These are phyloP conservation scores for Apophysomyces variabilis DNA, from an alignment of 371 early-diverging fungal genomes.

Conservation along the genomic window DNA sequence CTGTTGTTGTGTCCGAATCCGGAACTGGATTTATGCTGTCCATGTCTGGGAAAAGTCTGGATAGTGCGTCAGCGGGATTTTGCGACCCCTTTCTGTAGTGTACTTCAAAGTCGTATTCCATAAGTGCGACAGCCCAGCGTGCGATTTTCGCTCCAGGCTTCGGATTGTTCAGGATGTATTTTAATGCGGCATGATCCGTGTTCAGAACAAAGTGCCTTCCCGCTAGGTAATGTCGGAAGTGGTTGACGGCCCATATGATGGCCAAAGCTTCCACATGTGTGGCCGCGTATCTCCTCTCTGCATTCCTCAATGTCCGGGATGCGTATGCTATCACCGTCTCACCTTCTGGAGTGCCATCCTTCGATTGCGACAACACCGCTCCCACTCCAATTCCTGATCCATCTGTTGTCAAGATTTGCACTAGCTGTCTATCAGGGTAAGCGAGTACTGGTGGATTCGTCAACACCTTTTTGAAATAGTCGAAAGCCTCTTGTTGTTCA, in stretches of 20 bases:
- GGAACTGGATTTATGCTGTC: background rate
- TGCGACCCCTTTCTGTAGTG: constrained; percentile 22
- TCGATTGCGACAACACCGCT: constrained; percentile 33
- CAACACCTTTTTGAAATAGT: constrained; percentile 11
- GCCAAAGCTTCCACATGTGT: constrained; percentile 37
- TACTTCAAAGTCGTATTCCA: constrained; percentile 30
- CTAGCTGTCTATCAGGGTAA: constrained; percentile 14
- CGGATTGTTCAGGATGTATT: constrained; percentile 16
- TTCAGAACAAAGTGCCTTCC: constrained; percentile 28
- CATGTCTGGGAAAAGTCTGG: constrained; percentile 7
- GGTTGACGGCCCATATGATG: constrained; percentile 35
- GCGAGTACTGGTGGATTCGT: constrained; percentile 12
- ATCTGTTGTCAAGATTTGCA: constrained; percentile 25
- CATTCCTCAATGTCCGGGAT: background rate
- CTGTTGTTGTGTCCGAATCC: background rate
- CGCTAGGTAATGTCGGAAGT: constrained; percentile 34
- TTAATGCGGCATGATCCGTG: constrained; percentile 39
- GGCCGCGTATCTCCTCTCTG: constrained; percentile 15
- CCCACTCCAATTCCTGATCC: constrained; percentile 29
- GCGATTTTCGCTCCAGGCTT: constrained; percentile 23
- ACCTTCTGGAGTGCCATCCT: constrained; percentile 18
- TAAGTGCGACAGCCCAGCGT: constrained; percentile 32
- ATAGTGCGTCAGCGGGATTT: constrained; percentile 39
- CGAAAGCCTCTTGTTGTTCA: constrained; percentile 24
- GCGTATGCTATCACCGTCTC: constrained; percentile 20